These are phyloP conservation scores for Pisolithus thermaeus DNA, from an alignment of 1,284 basidiomycete genomes.

Conservation along the genomic window DNA sequence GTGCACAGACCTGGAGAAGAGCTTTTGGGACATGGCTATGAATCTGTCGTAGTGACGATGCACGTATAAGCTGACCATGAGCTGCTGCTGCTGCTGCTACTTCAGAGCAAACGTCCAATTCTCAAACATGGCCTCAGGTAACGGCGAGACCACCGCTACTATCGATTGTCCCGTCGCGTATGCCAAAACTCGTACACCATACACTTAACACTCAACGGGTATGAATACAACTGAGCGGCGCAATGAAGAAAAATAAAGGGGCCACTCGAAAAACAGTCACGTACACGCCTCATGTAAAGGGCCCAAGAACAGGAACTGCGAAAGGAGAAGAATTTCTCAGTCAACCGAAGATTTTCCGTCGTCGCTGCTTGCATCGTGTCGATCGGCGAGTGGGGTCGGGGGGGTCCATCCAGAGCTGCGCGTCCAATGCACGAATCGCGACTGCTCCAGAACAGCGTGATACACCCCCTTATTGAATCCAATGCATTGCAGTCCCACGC, in stretches of 20 bases:
- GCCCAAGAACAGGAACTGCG: neutral
- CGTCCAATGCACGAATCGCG: constrained; percentile 38
- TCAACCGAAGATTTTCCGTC: constrained; percentile 4
- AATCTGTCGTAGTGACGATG: constrained; percentile 27
- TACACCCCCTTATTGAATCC: constrained; percentile 64
- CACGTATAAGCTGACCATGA: too few species aligned
- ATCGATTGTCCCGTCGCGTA: too few species aligned
- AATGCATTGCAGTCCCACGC: constrained; percentile 36
- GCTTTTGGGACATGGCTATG: constrained; percentile 89
- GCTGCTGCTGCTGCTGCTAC: too few species aligned
- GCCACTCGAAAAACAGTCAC: neutral
- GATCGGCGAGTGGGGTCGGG: constrained; percentile 4
- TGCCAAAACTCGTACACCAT: too few species aligned
- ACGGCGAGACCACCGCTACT: too few species aligned
- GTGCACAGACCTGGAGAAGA: constrained; percentile 76
- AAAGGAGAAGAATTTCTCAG: constrained; percentile 6
- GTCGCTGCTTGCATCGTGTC: constrained; percentile 14
- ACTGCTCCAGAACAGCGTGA: constrained; percentile 56
- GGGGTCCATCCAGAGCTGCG: constrained; percentile 17
- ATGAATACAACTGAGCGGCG: too few species aligned
- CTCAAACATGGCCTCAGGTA: too few species aligned
- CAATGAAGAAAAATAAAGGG: neutral
- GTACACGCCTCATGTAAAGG: neutral
- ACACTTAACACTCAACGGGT: too few species aligned
- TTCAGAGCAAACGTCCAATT: too few species aligned